Conservation (phyloP, 306 rosid genomes). For the Acacia confusa region DNA sequence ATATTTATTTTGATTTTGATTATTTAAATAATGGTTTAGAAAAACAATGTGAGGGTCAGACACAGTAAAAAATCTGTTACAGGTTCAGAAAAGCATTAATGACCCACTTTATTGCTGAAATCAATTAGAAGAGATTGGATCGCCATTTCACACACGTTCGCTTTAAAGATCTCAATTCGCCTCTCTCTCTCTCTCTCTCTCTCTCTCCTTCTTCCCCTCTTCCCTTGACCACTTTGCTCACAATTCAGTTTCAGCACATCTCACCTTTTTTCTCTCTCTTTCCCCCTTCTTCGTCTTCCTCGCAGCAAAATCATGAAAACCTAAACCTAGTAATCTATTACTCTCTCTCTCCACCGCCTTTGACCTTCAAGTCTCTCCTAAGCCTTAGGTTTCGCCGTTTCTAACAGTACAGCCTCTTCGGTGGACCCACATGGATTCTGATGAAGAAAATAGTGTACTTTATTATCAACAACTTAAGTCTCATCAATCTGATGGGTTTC, state of each 20-base stretch:
- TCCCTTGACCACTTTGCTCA: neutral
- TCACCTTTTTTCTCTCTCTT: neutral
- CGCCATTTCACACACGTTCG: neutral
- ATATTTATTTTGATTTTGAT: too few relatives aligned
- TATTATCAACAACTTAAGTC: neutral
- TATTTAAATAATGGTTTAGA: too few relatives aligned
- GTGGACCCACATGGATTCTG: neutral
- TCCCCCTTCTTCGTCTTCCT: neutral
- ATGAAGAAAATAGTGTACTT: neutral
- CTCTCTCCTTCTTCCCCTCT: neutral
- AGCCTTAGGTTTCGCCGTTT: neutral
- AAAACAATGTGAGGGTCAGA: neutral
- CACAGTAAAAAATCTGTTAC: conserved; percentile 26
- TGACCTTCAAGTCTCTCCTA: neutral
- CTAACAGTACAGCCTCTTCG: neutral
- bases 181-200: neutral
- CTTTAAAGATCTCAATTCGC: neutral
- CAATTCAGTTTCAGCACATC: neutral
- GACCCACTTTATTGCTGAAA: neutral
- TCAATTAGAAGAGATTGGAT: neutral
- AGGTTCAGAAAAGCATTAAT: conserved; percentile 16
- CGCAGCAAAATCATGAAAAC: neutral
- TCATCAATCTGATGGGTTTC: neutral
- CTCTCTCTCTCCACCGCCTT: neutral
- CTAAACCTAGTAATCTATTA: neutral